phyloP scores from a whole-genome alignment of 805 yeast species.

The Starmerella sp. region DNA sequence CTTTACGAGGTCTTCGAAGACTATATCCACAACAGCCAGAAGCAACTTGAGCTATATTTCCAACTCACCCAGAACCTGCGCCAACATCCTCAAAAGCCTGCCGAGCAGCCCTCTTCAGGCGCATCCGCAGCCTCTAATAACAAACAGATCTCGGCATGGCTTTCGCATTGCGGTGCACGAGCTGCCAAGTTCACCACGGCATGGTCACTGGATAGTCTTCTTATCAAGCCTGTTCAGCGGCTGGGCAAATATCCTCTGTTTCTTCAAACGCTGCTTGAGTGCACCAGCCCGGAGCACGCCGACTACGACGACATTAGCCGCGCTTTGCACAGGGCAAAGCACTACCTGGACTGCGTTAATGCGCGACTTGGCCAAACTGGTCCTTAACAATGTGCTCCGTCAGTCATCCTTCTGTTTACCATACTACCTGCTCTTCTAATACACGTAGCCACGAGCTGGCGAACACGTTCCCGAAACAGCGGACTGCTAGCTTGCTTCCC shows the following conservation, averaged over 20 bases:
- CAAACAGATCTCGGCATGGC: slow-evolving; percentile 25
- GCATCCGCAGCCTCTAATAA: neutral
- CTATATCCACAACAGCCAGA: slow-evolving; percentile 27
- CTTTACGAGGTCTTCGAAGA: slow-evolving; percentile 29
- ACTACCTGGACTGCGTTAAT: slow-evolving; percentile 19
- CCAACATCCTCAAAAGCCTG: slow-evolving; percentile 21
- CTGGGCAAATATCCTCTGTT: slow-evolving; percentile 35
- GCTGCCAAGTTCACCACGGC: slow-evolving; percentile 28
- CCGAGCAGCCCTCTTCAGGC: neutral
- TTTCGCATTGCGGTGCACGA: slow-evolving; percentile 25
- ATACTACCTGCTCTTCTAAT: neutral
- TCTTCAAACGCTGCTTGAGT: slow-evolving; percentile 26
- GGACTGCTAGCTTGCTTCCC: no score
- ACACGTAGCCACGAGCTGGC: neutral
- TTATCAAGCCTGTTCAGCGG: slow-evolving; percentile 38
- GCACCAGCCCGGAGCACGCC: slow-evolving; percentile 33
- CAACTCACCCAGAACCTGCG: slow-evolving; percentile 19
- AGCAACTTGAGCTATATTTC: slow-evolving; percentile 23
- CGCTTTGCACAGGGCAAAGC: slow-evolving; percentile 19
- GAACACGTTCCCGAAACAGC: no score
- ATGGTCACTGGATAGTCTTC: slow-evolving; percentile 34
- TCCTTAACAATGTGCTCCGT: neutral
- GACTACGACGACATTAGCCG: slow-evolving; percentile 33
- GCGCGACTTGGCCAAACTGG: slow-evolving; percentile 7
- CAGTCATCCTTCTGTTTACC: neutral